A percentile compares a stretch with the other conserved stretches of the same genome.
Conservation (phyloP, 148 eudicot genomes). For the Tetragonia tetragonoides region DNA sequence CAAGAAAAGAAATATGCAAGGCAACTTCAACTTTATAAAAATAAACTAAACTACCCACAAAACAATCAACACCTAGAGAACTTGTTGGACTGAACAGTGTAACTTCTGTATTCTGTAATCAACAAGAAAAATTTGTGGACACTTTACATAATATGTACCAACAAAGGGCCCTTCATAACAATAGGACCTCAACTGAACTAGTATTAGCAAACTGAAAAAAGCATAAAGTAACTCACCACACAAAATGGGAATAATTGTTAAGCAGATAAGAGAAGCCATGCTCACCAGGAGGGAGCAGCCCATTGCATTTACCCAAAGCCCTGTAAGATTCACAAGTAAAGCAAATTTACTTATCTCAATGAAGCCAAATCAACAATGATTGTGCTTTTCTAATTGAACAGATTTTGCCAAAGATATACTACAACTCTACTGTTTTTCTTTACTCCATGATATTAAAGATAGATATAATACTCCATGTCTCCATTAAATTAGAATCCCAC, state of each 20-base stretch:
- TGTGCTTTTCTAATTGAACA: too few species aligned
- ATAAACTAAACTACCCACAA: neutral
- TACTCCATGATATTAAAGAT: too few species aligned
- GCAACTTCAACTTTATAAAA: neutral
- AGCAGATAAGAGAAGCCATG: slow-evolving; percentile 96
- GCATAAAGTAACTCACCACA: slow-evolving; percentile 59
- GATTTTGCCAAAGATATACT: too few species aligned
- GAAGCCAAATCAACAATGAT: too few species aligned
- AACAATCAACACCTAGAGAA: neutral
- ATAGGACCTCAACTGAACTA: neutral
- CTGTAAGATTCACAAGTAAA: slow-evolving; percentile 32
- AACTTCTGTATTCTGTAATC: neutral
- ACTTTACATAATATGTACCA: neutral
- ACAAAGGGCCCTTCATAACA: neutral
- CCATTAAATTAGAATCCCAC: too few species aligned
- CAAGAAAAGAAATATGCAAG: neutral
- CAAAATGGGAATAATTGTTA: slow-evolving; percentile 70
- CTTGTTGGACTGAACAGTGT: neutral
- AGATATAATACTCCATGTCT: too few species aligned
- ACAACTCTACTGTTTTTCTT: too few species aligned
- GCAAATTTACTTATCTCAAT: neutral
- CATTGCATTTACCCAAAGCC: slow-evolving; percentile 82
- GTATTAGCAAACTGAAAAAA: neutral
- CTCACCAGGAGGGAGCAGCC: slow-evolving; percentile 95
- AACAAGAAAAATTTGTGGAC: neutral